phyloP scores from a whole-genome alignment of 495 filamentous ascomycete species.

The Xylaria telfairii region DNA sequence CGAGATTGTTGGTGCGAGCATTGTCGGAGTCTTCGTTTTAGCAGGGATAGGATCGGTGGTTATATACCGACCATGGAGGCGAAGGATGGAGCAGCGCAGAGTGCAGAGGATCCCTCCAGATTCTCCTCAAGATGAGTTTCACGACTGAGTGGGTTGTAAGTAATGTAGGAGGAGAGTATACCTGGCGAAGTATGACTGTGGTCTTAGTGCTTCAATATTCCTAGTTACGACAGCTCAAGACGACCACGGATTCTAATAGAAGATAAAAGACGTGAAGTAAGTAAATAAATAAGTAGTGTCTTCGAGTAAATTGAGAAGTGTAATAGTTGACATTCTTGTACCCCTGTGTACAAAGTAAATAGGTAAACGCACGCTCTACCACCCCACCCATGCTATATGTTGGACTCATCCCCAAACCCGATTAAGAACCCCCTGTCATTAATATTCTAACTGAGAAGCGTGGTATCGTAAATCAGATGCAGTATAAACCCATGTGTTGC shows the following conservation, averaged over 20 bases:
- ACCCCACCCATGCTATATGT: slow-evolving; percentile 8
- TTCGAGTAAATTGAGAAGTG: slow-evolving; percentile 1
- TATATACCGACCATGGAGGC: slow-evolving; percentile 78
- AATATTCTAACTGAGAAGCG: slow-evolving; percentile 15
- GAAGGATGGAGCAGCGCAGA: slow-evolving; percentile 43
- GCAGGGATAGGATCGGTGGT: slow-evolving; percentile 74
- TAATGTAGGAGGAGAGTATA: neutral
- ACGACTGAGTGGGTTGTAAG: slow-evolving; percentile 6
- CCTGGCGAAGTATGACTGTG: neutral
- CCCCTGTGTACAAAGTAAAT: slow-evolving; percentile 1
- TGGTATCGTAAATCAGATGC: slow-evolving; percentile 18
- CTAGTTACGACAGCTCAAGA: neutral
- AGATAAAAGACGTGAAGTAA: neutral
- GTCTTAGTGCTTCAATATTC: neutral
- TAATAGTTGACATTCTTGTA: slow-evolving; percentile 18
- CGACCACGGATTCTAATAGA: neutral
- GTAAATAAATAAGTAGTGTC: slow-evolving; percentile 2
- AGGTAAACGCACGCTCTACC: neutral
- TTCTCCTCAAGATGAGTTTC: slow-evolving; percentile 26
- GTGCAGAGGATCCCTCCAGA: slow-evolving; percentile 26
- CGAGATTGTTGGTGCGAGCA: slow-evolving; percentile 83
- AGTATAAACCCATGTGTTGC: neutral
- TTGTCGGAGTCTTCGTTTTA: slow-evolving; percentile 82
- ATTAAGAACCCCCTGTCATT: neutral
- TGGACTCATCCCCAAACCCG: neutral